Evolutionary conservation across 179 eudicot genomes (phyloP), one percentile per base, ranked within the genome.

Genomic region (Silene vulgaris): DNA sequence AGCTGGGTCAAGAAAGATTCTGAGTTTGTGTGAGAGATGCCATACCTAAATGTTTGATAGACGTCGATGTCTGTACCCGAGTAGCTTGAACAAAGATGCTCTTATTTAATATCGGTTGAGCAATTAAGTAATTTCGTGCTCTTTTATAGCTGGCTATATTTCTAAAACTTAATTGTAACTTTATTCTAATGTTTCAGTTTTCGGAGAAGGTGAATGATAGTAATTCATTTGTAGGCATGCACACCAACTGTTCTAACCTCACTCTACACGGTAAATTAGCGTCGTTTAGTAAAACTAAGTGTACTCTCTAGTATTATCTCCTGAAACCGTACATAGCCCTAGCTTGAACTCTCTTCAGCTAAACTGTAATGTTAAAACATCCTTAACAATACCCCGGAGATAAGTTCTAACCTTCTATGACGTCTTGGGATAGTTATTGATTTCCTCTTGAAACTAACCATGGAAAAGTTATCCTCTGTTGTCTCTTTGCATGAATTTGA

Each of bases 1-100:
- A 71, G 74, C 19, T 71, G 8, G 74, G 29, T 71, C 32, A 59
- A 26, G 74, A 52, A 6, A 48, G 73, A 4, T 48, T 69, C 16
- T 26, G 73, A 69, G 3, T 69, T 69, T 20, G 45, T 9, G 8
- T 69, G 32, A 69, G 57, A 69, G 30, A 43, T 69, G 73, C 43
- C 32, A 45, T 69, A 69, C 50, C 48, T 66, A 32, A 32, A 6
- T 35, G 50, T 66, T 1, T 35, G 30, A 60, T 45, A 1, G 56
- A 40, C 11, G 13, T 6, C 17, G 12, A 11, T 48, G 0, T 12
- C 56, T 65, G 11, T n/a, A 4, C 69, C 54, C 32, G 69, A 65
- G 40, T 65, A 65, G 21, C 69, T 30, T n/a, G 8, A 30, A 29
- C 48, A 30, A n/a, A 65, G 40, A 30, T 65, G 30, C 14, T 8